Conservation (phyloP, 2,329 filamentous ascomycete species). For the Dactylellina haptotyla region DNA sequence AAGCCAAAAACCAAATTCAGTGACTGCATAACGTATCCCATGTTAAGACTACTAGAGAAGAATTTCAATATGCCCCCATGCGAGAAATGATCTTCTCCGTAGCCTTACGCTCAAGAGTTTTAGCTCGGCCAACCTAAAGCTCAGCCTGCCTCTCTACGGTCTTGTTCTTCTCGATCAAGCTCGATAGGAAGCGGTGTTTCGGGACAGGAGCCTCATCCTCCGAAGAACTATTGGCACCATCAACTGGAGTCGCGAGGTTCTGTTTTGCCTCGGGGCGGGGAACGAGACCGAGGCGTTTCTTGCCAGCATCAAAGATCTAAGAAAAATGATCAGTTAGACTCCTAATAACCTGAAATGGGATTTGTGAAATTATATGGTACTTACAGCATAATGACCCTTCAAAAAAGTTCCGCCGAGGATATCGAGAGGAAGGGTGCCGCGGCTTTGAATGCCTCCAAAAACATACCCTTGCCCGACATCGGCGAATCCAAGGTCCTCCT, state of each 20-base stretch:
- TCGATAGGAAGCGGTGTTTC: constrained; percentile 8
- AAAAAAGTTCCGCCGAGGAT: constrained; percentile 73
- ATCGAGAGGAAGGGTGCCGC: constrained; percentile 70
- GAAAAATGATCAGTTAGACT: neutral
- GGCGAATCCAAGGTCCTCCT: constrained; percentile 72
- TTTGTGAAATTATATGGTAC: constrained; percentile 56
- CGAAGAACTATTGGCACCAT: neutral
- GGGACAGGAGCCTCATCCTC: constrained; percentile 15
- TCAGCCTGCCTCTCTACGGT: constrained; percentile 45
- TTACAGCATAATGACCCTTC: constrained; percentile 72
- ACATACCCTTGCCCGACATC: constrained; percentile 67
- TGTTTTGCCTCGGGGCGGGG: constrained; percentile 65
- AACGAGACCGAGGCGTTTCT: constrained; percentile 70
- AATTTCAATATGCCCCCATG: constrained; percentile 23
- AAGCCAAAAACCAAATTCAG: neutral
- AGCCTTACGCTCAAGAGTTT: constrained; percentile 26
- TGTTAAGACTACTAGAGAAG: neutral
- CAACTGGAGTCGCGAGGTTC: constrained; percentile 30
- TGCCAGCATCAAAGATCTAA: constrained; percentile 72
- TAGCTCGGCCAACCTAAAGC: constrained; percentile 39
- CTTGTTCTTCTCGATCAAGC: constrained; percentile 42
- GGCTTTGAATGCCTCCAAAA: constrained; percentile 74
- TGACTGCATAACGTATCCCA: neutral
- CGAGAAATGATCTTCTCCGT: constrained; percentile 8
- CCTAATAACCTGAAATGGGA: neutral